These are phyloP conservation scores for Tylopilus sp. DNA, from an alignment of 1,284 basidiomycete genomes.

Conservation along the genomic window DNA sequence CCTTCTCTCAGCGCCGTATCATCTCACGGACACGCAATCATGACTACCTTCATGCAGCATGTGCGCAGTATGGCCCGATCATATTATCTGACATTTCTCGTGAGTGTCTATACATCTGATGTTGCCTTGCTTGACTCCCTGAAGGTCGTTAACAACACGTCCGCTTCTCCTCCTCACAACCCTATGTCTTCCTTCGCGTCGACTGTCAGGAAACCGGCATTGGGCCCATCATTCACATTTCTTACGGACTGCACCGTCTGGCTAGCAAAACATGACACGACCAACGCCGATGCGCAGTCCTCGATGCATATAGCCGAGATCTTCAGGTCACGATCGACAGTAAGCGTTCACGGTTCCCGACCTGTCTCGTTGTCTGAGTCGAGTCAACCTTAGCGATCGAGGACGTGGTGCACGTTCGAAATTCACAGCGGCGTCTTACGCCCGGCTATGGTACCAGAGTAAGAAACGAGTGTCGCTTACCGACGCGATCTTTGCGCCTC, in stretches of 20 bases:
- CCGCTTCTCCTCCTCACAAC: conserved; percentile 35
- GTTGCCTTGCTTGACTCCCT: not conserved
- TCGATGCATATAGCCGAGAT: conserved; percentile 37
- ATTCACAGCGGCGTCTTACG: conserved; percentile 28
- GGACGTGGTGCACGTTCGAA: conserved; percentile 36
- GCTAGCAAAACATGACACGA: conserved; percentile 38
- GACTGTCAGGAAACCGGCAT: conserved; percentile 56
- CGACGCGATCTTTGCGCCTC: not conserved
- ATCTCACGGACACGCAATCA: conserved; percentile 72
- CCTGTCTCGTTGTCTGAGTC: not conserved
- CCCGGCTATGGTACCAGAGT: conserved; percentile 1
- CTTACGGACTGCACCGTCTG: conserved; percentile 70
- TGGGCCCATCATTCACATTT: conserved; percentile 71
- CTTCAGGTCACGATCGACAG: conserved; percentile 45
- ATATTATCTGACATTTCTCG: conserved; percentile 48
- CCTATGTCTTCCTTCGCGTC: conserved; percentile 39
- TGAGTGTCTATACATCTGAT: conserved; percentile 29
- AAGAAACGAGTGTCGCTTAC: not conserved
- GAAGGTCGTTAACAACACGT: conserved; percentile 48
- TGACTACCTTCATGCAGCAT: conserved; percentile 67
- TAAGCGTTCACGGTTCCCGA: conserved; percentile 28
- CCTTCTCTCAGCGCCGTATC: conserved; percentile 62
- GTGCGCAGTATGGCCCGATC: conserved; percentile 50
- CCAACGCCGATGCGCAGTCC: conserved; percentile 14
- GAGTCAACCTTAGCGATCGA: conserved; percentile 34